Conservation (phyloP, 768 basidiomycete genomes). For the Leccinum aurantiacum region DNA sequence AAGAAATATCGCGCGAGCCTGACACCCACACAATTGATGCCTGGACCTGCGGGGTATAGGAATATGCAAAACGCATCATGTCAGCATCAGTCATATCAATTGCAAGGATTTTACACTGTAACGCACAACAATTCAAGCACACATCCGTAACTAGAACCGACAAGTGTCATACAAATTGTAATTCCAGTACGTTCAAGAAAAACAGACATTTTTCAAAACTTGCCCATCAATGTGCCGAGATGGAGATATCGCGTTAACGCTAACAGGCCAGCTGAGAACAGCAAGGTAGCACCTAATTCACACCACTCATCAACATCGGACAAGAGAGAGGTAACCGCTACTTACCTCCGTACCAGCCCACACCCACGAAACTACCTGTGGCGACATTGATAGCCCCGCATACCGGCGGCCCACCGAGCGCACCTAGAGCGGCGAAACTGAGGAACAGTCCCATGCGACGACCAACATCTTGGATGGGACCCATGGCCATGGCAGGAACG, state of each 20-base stretch:
- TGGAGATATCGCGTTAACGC: constrained; percentile 41
- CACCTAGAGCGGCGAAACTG: constrained; percentile 59
- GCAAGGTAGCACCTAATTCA: constrained; percentile 35
- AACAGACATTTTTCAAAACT: constrained; percentile 31
- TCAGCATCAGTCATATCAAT: no score
- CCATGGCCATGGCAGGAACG: constrained; percentile 61
- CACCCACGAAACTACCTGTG: constrained; percentile 43
- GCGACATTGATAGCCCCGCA: constrained; percentile 63
- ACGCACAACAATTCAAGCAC: no score
- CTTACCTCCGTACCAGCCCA: constrained; percentile 44
- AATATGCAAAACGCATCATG: no score
- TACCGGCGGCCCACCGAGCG: constrained; percentile 69
- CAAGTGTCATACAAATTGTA: no score
- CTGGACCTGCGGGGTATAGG: no score
- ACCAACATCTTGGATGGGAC: constrained; percentile 59
- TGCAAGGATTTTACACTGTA: no score
- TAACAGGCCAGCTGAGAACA: constrained; percentile 44
- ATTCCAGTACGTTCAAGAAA: no score
- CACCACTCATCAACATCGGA: not conserved
- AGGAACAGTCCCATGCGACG: constrained; percentile 64
- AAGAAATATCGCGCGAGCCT: no score
- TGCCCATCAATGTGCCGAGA: constrained; percentile 40
- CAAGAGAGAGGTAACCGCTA: not conserved
- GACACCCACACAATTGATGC: no score
- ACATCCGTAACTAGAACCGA: no score